Percentiles rank a stretch among this genome's conserved stretches.
Evolutionary conservation across 2,329 filamentous ascomycete genomes (phyloP).

Genomic region (Venturia carpophila): DNA sequence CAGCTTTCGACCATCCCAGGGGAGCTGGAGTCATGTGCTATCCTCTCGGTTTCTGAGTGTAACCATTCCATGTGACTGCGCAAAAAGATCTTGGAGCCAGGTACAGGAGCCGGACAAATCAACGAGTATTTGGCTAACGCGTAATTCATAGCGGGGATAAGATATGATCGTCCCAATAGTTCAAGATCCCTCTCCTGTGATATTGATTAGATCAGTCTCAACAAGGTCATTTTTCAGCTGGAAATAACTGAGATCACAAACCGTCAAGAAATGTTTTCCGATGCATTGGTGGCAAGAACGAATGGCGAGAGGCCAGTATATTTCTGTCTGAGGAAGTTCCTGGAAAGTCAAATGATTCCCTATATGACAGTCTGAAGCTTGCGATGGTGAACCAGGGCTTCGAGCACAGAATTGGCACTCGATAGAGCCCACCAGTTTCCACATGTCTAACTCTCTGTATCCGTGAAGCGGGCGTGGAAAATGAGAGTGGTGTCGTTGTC

Average conservation of each 20-base stretch:
- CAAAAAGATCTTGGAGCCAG: slow-evolving; percentile 44
- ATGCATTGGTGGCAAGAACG: slow-evolving; percentile 62
- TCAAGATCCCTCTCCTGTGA: slow-evolving; percentile 55
- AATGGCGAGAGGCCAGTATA: slow-evolving; percentile 65
- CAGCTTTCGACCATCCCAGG: slow-evolving; percentile 64
- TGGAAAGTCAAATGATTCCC: slow-evolving; percentile 35
- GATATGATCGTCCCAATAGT: slow-evolving; percentile 60
- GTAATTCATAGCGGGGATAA: slow-evolving; percentile 54
- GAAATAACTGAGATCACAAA: slow-evolving; percentile 34
- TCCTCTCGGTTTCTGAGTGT: slow-evolving; percentile 51
- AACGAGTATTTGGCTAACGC: slow-evolving; percentile 52
- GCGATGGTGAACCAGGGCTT: slow-evolving; percentile 25
- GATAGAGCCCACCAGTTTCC: slow-evolving; percentile 56
- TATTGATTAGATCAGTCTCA: slow-evolving; percentile 59
- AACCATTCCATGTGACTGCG: slow-evolving; percentile 64
- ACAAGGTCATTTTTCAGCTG: slow-evolving; percentile 16
- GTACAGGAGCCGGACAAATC: slow-evolving; percentile 43
- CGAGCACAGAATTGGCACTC: slow-evolving; percentile 62
- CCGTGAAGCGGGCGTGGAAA: slow-evolving; percentile 61
- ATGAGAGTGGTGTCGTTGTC: slow-evolving; percentile 55
- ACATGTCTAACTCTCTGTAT: slow-evolving; percentile 67
- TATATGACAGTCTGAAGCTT: slow-evolving; percentile 34
- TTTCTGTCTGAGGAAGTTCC: slow-evolving; percentile 50
- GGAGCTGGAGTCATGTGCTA: slow-evolving; percentile 54
- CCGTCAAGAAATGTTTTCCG: slow-evolving; percentile 53